Evolutionary conservation across 257 asterid genomes (phyloP).

Genomic region (Thymus mandschuricus): DNA sequence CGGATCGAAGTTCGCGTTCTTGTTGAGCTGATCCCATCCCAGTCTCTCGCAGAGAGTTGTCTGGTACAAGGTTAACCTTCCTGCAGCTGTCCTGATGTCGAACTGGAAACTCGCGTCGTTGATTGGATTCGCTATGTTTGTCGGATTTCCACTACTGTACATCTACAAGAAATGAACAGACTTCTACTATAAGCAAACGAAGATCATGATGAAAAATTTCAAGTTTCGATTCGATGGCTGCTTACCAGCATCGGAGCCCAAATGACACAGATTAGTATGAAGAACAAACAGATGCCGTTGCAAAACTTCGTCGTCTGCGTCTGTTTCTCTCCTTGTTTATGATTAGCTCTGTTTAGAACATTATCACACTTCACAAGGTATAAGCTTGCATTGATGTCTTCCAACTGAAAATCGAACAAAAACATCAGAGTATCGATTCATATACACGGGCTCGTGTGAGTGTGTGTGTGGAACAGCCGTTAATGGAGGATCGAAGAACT

Average conservation of each 20-base stretch:
- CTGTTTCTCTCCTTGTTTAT: conserved; percentile 87
- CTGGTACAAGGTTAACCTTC: conserved; percentile 81
- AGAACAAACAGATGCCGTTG: conserved; percentile 88
- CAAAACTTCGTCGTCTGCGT: conserved; percentile 85
- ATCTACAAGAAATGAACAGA: conserved; percentile 47
- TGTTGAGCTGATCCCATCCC: conserved; percentile 60
- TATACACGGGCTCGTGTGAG: too few species aligned
- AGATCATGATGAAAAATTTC: too few species aligned
- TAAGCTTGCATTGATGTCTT: conserved; percentile 93
- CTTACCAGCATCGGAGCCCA: conserved; percentile 99
- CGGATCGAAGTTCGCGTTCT: conserved; percentile 62
- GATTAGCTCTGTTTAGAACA: conserved; percentile 82
- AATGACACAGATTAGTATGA: conserved; percentile 76
- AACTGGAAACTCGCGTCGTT: conserved; percentile 88
- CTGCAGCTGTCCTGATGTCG: conserved; percentile 77
- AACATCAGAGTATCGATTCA: too few species aligned
- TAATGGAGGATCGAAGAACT: conserved; percentile 23
- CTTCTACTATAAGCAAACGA: background rate
- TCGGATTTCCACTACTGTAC: conserved; percentile 98
- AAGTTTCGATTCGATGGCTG: background rate
- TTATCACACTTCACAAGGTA: conserved; percentile 93
- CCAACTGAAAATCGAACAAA: conserved; percentile 55
- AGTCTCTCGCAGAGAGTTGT: conserved; percentile 85
- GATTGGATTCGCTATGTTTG: conserved; percentile 93
- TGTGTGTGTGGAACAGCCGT: too few species aligned